Base-by-base conservation (phyloP, 2,329 filamentous ascomycete genomes). In the Camptophora hylomeconis region DNA sequence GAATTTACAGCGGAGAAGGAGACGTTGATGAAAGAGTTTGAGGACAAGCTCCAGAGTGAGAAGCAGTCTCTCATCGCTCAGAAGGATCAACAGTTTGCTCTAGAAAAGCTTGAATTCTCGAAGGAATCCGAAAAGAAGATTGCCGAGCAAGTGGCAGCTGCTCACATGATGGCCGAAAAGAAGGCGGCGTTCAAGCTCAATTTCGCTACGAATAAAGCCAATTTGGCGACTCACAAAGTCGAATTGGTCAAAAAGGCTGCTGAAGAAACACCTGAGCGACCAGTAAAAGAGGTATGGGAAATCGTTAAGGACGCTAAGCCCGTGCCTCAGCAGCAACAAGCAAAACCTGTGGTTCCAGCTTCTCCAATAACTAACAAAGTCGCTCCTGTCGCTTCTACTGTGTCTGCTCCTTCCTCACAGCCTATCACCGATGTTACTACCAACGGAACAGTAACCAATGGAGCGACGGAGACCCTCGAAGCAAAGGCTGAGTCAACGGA, bases 251-350 rank as follows among this genome's bases (percentile, higher is more conserved):
- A 84, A 46, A 80, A 73, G 25, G 86, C 87, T 8, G 83, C 79
- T 0, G 67, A 66, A n/a, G 79, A 92, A 26, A 94, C 86, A 1
- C 87, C 87, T 0, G 67, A 87, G 45, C 75, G 74, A 49, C 72
- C 84, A 1, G 83, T 95, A 3, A 70, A 62, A 7, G 84, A 94
- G 53, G 86, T 94, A 1, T 94, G 82, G 80, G 74, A 78, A 39
- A 60, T 80, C 30, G 84, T 79, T 0, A 86, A 87, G 54, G 62
- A 57, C 30, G 68, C 72, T 7, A 78, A 72, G 49, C 61, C 68
- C 31, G 40, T 54, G 12, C 51, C 61, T 12, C 45, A 51, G 28
- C 41, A 48, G 23, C 23, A 38, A 15, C 30, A 37, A 25, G 33
- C 48, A 20, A 44, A 48, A 20, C 34, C 45, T 15, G 56, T 49